These are phyloP conservation scores for Hypoxylon sp. DNA, from an alignment of 2,329 filamentous ascomycete genomes.

Conservation along the genomic window DNA sequence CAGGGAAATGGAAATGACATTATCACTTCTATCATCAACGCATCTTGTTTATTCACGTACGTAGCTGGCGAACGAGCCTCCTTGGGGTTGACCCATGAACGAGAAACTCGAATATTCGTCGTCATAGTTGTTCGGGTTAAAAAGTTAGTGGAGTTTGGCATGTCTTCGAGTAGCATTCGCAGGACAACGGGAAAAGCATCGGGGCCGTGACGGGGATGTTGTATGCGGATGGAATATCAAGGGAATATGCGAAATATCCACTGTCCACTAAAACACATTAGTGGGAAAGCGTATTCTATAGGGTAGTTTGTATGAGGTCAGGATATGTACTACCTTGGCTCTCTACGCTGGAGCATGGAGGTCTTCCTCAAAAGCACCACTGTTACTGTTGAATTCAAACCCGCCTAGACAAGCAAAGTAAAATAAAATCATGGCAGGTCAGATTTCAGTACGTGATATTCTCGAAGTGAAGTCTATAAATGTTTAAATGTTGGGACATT, in stretches of 20 bases:
- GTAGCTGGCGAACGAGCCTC: conserved; percentile 12
- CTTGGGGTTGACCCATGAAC: not conserved
- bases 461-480: not conserved
- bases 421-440: not conserved
- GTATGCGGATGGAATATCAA: conserved; percentile 28
- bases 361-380: conserved; percentile 35
- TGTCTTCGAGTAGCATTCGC: conserved; percentile 36
- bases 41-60: conserved; percentile 44
- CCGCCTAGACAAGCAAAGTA: not conserved
- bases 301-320: conserved; percentile 42
- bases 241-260: conserved; percentile 26
- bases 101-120: conserved; percentile 9
- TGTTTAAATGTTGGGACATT: too few relatives aligned
- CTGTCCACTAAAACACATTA: conserved; percentile 13
- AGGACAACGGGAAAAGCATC: conserved; percentile 35
- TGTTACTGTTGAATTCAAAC: conserved; percentile 20
- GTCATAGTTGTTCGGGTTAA: conserved; percentile 14
- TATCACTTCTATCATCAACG: conserved; percentile 43
- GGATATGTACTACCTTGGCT: conserved; percentile 36
- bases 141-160: conserved; percentile 36
- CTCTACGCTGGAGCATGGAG: conserved; percentile 14
- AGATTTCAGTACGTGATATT: not conserved
- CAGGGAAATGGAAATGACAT: conserved; percentile 38
- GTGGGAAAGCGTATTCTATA: conserved; percentile 37
- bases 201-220: conserved; percentile 23